Evolutionary conservation across 2,329 filamentous ascomycete genomes (phyloP).

Genomic region (Pestalotiopsis fici): DNA sequence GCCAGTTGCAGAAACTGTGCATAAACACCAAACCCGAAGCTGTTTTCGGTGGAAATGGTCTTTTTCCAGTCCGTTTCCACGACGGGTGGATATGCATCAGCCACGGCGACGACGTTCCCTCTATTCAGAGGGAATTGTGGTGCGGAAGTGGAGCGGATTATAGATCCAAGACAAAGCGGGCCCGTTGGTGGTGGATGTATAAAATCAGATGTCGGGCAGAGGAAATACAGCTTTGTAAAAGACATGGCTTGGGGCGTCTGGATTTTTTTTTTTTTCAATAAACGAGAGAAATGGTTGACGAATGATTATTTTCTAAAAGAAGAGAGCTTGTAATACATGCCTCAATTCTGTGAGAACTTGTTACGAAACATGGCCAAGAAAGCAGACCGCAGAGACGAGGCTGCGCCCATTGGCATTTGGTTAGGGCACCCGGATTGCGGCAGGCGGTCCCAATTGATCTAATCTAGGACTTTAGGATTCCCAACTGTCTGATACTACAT

Average conservation of each 20-base stretch:
- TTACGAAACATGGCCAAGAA: too few species aligned
- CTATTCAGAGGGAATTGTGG: conserved; percentile 27
- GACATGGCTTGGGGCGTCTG: conserved; percentile 14
- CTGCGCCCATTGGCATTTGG: too few species aligned
- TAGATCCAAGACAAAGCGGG: conserved; percentile 28
- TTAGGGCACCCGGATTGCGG: too few species aligned
- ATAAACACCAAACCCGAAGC: conserved; percentile 24
- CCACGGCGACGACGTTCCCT: conserved; percentile 19
- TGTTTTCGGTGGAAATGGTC: conserved; percentile 25
- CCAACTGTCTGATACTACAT: too few species aligned
- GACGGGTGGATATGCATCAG: not conserved
- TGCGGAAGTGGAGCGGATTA: conserved; percentile 27
- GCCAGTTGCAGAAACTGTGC: conserved; percentile 29
- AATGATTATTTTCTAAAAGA: too few species aligned
- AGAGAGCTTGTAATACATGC: too few species aligned
- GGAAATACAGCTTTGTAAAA: conserved; percentile 24
- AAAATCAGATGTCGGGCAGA: conserved; percentile 28
- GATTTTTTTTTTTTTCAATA: too few species aligned
- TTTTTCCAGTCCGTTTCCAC: conserved; percentile 29
- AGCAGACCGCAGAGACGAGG: too few species aligned
- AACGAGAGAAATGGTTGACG: too few species aligned
- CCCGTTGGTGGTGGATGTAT: conserved; percentile 26
- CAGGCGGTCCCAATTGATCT: too few species aligned
- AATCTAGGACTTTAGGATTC: too few species aligned
- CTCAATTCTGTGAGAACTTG: too few species aligned